Evolutionary conservation across 345 rosid species (phyloP).

Genomic region (Erucastrum elatum): DNA sequence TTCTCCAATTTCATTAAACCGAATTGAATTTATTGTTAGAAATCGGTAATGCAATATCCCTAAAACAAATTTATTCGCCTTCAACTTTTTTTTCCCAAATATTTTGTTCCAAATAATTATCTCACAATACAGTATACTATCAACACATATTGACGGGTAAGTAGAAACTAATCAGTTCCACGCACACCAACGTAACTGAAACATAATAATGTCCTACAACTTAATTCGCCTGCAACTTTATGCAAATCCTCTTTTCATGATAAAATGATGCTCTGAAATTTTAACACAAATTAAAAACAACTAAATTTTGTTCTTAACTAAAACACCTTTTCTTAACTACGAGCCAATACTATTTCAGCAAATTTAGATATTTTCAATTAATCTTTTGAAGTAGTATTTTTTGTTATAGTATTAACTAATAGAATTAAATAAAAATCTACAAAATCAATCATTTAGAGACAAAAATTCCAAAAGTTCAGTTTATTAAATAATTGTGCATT

Average conservation of each 20-base stretch:
- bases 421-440: too few relatives aligned
- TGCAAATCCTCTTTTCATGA: background rate
- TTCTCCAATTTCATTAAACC: slow-evolving; percentile 14
- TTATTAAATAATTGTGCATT: background rate
- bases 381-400: too few relatives aligned
- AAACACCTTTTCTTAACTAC: background rate
- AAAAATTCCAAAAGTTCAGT: too few relatives aligned
- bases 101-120: too few relatives aligned
- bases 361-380: background rate
- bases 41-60: background rate
- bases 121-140: too few relatives aligned
- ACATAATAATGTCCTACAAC: too few relatives aligned
- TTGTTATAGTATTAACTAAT: background rate
- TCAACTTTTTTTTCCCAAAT: too few relatives aligned
- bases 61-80: background rate
- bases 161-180: too few relatives aligned
- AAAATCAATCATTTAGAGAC: too few relatives aligned
- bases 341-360: background rate
- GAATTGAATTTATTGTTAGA: background rate
- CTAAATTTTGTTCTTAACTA: background rate
- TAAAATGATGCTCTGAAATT: background rate
- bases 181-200: too few relatives aligned
- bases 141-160: too few relatives aligned
- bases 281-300: background rate
- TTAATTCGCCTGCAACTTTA: background rate